phyloP scores from a whole-genome alignment of 176 grass and related monocot genomes.

The Canna indica region DNA sequence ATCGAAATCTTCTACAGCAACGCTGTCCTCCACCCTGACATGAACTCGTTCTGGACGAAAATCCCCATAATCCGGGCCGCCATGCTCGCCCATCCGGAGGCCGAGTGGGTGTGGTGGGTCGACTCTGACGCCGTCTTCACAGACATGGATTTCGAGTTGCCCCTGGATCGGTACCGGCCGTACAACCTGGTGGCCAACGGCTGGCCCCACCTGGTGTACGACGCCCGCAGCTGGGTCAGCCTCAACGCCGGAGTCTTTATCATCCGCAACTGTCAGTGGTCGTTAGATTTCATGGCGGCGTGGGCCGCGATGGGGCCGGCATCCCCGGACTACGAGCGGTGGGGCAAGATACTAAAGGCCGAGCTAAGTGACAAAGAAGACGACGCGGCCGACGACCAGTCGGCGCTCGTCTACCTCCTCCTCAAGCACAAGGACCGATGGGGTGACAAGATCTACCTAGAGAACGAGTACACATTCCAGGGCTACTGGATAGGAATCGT shows the following conservation, averaged over 20 bases:
- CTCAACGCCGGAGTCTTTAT: conserved; percentile 96
- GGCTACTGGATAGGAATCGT: conserved; percentile 90
- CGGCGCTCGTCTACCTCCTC: conserved; percentile 66
- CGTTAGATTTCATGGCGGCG: conserved; percentile 70
- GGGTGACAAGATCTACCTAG: conserved; percentile 57
- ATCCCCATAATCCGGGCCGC: conserved; percentile 52
- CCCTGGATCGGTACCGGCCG: conserved; percentile 32
- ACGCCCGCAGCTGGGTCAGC: conserved; percentile 42
- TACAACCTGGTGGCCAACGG: conserved; percentile 81
- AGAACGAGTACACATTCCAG: conserved; percentile 64
- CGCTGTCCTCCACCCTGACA: conserved; percentile 53
- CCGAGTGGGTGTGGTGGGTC: conserved; percentile 95
- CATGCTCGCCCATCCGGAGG: conserved; percentile 83
- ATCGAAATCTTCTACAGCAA: conserved; percentile 68
- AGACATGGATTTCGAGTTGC: conserved; percentile 80
- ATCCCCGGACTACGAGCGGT: conserved; percentile 33
- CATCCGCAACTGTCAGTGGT: conserved; percentile 96
- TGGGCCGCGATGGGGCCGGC: conserved; percentile 54
- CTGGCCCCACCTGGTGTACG: conserved; percentile 55
- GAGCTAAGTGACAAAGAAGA: conserved; percentile 65
- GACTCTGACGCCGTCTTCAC: conserved; percentile 94
- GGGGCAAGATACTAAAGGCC: conserved; percentile 44
- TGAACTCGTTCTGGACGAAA: conserved; percentile 77
- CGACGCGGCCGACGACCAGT: conserved; percentile 82
- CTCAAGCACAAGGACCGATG: conserved; percentile 29